Conservation (phyloP, 768 basidiomycete genomes). For the Lactarius pseudohatsudake region DNA sequence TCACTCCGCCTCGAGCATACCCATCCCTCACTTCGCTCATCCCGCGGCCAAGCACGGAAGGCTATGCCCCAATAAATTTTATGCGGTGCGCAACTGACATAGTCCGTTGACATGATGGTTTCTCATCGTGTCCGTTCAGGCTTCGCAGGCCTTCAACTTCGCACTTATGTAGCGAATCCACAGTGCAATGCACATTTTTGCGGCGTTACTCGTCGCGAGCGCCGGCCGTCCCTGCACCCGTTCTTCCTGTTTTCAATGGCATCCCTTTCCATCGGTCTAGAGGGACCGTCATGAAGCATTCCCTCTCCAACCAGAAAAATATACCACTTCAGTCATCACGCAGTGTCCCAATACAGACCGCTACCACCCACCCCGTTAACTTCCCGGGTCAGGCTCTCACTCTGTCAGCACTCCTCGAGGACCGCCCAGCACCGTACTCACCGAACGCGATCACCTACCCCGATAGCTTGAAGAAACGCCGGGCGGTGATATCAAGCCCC, state of each 20-base stretch:
- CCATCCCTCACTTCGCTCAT: conserved; percentile 26
- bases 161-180: neutral
- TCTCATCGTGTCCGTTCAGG: conserved; percentile 4
- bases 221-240: conserved; percentile 3
- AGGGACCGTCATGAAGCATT: neutral
- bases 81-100: conserved; percentile 8
- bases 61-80: neutral
- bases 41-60: neutral
- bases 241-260: conserved; percentile 14
- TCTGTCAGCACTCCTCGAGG: neutral
- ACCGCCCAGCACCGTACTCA: neutral
- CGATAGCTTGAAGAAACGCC: neutral
- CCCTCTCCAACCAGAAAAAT: neutral
- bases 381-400: neutral
- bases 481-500: neutral
- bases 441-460: neutral
- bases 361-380: neutral
- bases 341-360: neutral
- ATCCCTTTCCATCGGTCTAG: neutral
- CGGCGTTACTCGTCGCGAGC: conserved; percentile 18
- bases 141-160: neutral
- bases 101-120: neutral
- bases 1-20: conserved; percentile 48
- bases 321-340: neutral
- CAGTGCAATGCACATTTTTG: neutral